Percentiles rank a stretch among this genome's conserved stretches.
phyloP scores from a whole-genome alignment of 2,329 filamentous ascomycete species.

The Exophiala lecanii-corni region DNA sequence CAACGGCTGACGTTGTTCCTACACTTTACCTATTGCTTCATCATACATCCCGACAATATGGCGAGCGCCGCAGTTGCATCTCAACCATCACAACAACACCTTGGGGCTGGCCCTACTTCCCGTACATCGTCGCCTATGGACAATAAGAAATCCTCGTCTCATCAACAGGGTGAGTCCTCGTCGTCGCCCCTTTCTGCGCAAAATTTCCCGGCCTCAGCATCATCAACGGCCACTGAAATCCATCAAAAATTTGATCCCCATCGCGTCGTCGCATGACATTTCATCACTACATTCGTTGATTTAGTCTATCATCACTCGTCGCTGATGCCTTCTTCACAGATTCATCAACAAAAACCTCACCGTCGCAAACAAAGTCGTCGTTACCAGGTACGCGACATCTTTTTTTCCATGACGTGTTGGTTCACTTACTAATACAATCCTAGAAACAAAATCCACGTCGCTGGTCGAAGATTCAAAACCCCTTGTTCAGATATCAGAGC shows the following conservation, averaged over 20 bases:
- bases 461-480: conserved; percentile 40
- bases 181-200: conserved; percentile 19
- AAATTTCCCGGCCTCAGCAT: conserved; percentile 8
- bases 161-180: conserved; percentile 36
- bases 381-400: conserved; percentile 24
- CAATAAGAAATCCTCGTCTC: conserved; percentile 36
- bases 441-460: conserved; percentile 31
- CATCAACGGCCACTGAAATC: background rate
- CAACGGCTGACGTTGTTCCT: conserved; percentile 25
- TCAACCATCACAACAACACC: conserved; percentile 26
- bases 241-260: conserved; percentile 9
- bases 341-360: conserved; percentile 18
- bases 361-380: conserved; percentile 22
- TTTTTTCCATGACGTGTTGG: background rate
- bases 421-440: background rate
- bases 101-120: conserved; percentile 27
- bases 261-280: conserved; percentile 8
- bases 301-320: too few relatives aligned
- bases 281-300: too few relatives aligned
- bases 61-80: conserved; percentile 25
- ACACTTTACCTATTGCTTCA: conserved; percentile 24
- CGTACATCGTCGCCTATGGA: conserved; percentile 41
- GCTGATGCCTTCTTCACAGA: too few relatives aligned
- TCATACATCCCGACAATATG: conserved; percentile 23
- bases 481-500: conserved; percentile 54